A percentile compares a stretch with the other conserved stretches of the same genome.
phyloP scores from a whole-genome alignment of 176 grass and related monocot species.

The Tillandsia fasciculata region DNA sequence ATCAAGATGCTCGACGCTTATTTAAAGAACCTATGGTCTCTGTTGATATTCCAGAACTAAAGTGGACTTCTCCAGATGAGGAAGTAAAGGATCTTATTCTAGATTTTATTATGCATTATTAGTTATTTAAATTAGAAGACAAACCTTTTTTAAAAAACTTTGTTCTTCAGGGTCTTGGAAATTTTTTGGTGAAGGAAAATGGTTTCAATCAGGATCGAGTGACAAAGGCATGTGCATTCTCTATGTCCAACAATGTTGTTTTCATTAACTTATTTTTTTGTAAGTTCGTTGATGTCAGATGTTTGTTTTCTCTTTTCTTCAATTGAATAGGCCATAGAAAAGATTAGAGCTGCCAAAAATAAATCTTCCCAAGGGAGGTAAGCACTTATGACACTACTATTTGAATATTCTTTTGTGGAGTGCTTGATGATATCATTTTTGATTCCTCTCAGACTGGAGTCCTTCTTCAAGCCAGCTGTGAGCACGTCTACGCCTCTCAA shows the following conservation, averaged over 20 bases:
- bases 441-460: constrained; percentile 31
- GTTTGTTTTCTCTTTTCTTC: constrained; percentile 14
- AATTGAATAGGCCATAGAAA: constrained; percentile 64
- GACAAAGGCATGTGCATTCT: constrained; percentile 45
- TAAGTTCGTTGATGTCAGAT: constrained; percentile 17
- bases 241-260: not conserved
- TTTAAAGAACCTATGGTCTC: constrained; percentile 77
- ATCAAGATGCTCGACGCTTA: constrained; percentile 64
- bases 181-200: constrained; percentile 74
- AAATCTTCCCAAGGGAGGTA: constrained; percentile 49
- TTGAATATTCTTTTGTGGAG: constrained; percentile 1
- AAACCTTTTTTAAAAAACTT: constrained; percentile 3
- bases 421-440: constrained; percentile 19
- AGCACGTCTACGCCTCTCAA: constrained; percentile 5
- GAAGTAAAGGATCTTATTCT: constrained; percentile 37
- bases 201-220: constrained; percentile 76
- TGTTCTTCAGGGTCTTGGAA: constrained; percentile 44
- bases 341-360: constrained; percentile 62
- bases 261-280: constrained; percentile 8
- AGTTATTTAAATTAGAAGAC: constrained; percentile 20
- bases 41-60: constrained; percentile 50
- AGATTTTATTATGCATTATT: not conserved
- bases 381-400: constrained; percentile 17
- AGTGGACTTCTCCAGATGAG: constrained; percentile 53
- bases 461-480: constrained; percentile 39